Conservation (phyloP, 139 green algal genomes). For the Chlorella ohadii region DNA sequence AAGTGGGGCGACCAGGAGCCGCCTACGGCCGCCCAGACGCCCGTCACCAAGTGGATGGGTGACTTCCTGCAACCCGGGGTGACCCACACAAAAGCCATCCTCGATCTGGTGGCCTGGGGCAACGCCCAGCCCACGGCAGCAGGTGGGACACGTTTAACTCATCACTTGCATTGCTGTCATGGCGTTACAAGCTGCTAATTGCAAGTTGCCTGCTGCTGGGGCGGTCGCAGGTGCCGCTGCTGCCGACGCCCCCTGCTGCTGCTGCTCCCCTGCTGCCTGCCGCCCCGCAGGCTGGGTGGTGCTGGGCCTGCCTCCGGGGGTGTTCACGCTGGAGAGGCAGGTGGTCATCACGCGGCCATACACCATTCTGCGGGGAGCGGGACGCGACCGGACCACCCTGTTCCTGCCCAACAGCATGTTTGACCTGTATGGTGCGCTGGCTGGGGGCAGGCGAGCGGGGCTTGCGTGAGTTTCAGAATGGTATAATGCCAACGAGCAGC, state of each 20-base stretch:
- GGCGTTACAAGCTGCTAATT: no score
- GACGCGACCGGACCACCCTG: constrained; percentile 5
- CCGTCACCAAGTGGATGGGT: not conserved
- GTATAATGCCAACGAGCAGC: no score
- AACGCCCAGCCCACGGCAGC: not conserved
- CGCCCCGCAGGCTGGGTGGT: constrained; percentile 3
- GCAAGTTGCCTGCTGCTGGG: no score
- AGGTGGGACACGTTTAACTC: not conserved
- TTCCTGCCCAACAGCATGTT: constrained; percentile 9
- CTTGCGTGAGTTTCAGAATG: no score
- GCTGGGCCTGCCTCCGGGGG: not conserved
- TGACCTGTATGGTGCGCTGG: not conserved
- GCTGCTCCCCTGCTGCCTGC: not conserved
- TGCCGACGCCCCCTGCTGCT: not conserved
- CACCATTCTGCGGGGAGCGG: constrained; percentile 9
- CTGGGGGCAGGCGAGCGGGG: no score
- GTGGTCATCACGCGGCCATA: not conserved
- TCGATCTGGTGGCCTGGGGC: not conserved
- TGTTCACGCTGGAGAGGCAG: not conserved
- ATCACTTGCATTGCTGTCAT: no score
- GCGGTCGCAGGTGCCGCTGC: not conserved
- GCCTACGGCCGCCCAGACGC: not conserved
- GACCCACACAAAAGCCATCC: not conserved
- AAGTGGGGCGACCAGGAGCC: not conserved
- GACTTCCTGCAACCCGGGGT: not conserved